Conservation (phyloP, 2,329 filamentous ascomycete species). For the Akanthomyces muscarius region DNA sequence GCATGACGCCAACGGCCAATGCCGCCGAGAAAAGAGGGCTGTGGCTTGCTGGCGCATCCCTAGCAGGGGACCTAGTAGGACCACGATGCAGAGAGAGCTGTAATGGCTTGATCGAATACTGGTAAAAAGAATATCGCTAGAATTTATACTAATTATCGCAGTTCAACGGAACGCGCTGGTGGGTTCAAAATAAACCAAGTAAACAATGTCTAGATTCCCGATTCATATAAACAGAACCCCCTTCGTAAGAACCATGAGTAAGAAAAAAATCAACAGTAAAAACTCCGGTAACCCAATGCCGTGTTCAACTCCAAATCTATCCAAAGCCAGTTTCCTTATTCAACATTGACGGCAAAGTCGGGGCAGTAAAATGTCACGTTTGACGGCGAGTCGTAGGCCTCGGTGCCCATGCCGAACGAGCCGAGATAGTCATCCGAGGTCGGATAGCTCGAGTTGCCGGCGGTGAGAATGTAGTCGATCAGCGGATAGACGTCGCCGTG, state of each 20-base stretch:
- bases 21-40: background rate
- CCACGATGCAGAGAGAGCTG: background rate
- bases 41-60: conserved; percentile 1
- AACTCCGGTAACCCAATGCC: conserved; percentile 17
- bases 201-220: conserved; percentile 16
- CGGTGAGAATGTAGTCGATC: conserved; percentile 36
- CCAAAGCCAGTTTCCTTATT: conserved; percentile 15
- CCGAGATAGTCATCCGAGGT: conserved; percentile 44
- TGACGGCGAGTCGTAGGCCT: conserved; percentile 40
- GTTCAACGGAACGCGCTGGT: background rate
- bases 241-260: conserved; percentile 6
- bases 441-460: conserved; percentile 35
- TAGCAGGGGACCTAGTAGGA: background rate
- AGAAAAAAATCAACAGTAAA: background rate
- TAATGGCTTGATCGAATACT: background rate
- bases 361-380: conserved; percentile 48
- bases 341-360: conserved; percentile 35
- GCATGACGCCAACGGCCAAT: conserved; percentile 3
- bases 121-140: background rate
- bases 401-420: conserved; percentile 49
- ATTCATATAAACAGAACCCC: conserved; percentile 9
- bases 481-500: conserved; percentile 44
- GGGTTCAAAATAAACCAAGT: background rate
- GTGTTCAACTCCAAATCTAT: conserved; percentile 17
- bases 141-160: background rate